Percentiles rank a stretch among this genome's conserved stretches.
Conservation (phyloP, 768 basidiomycete species). For the Trametes sanguinea region DNA sequence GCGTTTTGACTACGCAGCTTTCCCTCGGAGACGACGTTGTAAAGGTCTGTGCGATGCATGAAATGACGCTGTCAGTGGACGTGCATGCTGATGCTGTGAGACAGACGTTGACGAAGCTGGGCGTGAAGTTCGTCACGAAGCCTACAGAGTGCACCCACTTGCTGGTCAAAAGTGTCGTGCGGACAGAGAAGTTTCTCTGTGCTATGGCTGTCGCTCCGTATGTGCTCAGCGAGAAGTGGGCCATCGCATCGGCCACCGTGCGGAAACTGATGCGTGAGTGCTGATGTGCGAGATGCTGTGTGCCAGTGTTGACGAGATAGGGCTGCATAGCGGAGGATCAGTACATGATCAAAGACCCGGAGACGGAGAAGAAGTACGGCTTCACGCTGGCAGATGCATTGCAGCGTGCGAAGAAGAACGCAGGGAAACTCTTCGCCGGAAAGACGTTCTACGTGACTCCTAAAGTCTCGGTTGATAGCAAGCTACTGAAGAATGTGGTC, state of each 20-base stretch:
- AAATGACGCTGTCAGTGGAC: neutral
- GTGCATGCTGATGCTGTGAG: neutral
- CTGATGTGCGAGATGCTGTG: neutral
- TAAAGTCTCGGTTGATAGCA: constrained; percentile 57
- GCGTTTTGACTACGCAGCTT: constrained; percentile 71
- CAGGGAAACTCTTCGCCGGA: constrained; percentile 60
- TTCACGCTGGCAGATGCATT: constrained; percentile 67
- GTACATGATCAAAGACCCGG: constrained; percentile 60
- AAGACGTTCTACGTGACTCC: constrained; percentile 77
- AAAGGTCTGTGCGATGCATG: constrained; percentile 47
- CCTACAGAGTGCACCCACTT: constrained; percentile 79
- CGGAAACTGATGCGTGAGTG: constrained; percentile 65
- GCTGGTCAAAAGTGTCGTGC: constrained; percentile 63
- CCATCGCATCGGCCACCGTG: constrained; percentile 54
- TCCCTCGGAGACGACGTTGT: constrained; percentile 54
- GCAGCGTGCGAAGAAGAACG: constrained; percentile 51
- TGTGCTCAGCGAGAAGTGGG: constrained; percentile 72
- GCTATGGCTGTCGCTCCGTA: constrained; percentile 65
- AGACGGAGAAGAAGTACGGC: constrained; percentile 63
- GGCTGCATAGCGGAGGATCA: constrained; percentile 55
- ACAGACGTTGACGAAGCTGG: constrained; percentile 65
- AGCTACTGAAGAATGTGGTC: constrained; percentile 70
- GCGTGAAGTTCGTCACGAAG: constrained; percentile 62
- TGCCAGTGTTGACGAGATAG: neutral
- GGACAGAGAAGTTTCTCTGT: constrained; percentile 88